Evolutionary conservation across 73 alveolate species (phyloP), one percentile per base, ranked within the genome.

Genomic region (Symbiodinium pilosum): DNA sequence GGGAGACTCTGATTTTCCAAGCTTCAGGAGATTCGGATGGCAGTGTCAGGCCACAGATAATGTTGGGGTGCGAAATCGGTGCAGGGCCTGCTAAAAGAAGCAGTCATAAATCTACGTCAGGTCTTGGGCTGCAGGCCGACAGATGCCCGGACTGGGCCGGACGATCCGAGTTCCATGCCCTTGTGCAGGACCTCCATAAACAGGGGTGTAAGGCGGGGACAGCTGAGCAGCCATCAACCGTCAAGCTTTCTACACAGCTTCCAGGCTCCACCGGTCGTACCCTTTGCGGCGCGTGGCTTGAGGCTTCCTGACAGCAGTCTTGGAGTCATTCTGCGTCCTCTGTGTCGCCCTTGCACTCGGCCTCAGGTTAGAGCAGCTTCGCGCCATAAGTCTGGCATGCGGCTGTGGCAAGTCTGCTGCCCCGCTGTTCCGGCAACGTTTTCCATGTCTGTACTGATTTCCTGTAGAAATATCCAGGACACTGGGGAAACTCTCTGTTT

Each of bases 401-500:
- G 93, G 94, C 84, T 87, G 94, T 39, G 94, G 94, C 47, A 40
- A 87, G 59, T 52, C 14, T 38, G 93, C 93, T 6, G 2, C 93
- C 87, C 32, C 39, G 40, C 43, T 24, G 12, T n/a, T 54, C 73
- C 28, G 73, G 73, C 73, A 54, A 54, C 1, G 34, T 16, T 54
- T 54, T 54, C 73, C 32, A 1, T n/a, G 34, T 54, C 2, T n/a
- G 26, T 18, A 2, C 2, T 54, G 73, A 30, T 54, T 1, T 0
- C 68, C 21, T 51, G 0, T 51, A 24, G 68, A 16, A 2, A n/a
- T n/a, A 16, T 51, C 12, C 21, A 56, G 2, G 28, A 20, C 75
- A 5, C 32, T 56, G 26, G 3, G 73, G 73, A 56, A 3, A 16
- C 73, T 56, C 73, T 5, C 21, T 26, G 21, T 56, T 8, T 3